Base-by-base conservation (phyloP, 148 eudicot genomes). In the Rhododendron griersonianum region DNA sequence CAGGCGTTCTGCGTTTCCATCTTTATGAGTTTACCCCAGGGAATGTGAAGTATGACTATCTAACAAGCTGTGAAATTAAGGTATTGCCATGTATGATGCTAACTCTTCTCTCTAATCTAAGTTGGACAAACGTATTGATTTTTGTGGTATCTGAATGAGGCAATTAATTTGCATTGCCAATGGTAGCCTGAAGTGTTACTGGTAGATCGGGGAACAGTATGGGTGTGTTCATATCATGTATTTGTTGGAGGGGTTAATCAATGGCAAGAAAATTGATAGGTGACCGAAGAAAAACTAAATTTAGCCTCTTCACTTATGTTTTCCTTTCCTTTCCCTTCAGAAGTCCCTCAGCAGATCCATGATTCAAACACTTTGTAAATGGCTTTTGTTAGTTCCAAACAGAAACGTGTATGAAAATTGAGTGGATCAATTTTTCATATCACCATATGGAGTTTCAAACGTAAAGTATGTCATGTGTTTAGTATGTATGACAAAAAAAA, bases 61-160 rank as follows among this genome's bases (percentile, higher is more conserved):
- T 97, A 51, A 93, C 95, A 61, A 93, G 93, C 87, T 95, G 98
- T 86, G 98, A 97, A 91, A 57, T 97, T 84, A 97, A 97, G 99
- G 99, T 97, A 93, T n/a, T 83, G 4, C 55, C 78, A 45, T 77
- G 4, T 41, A 18, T 33, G 53, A 85, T 30, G 44, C 23, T 39
- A 35, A 30, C 25, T 23, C 41, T 23, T 61, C 4, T 86, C 13
- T 65, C 78, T 2, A 35, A 16, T 45, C 65, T 78, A 6, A 61
- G 37, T 13, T 84, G 86, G 18, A 50, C 65, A 37, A 48, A 28
- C 33, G 48, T 37, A 16, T 84, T 69, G 0, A 28, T 37, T 69
- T 83, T 30, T 33, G 39, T 81, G 45, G 71, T 65, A 28, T 47
- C 13, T 81, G 45, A 33, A 23, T 35, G 35, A 2, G 61, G 33